phyloP scores from a whole-genome alignment of 1,139 yeast genomes.

The Pneumocystis murina region DNA sequence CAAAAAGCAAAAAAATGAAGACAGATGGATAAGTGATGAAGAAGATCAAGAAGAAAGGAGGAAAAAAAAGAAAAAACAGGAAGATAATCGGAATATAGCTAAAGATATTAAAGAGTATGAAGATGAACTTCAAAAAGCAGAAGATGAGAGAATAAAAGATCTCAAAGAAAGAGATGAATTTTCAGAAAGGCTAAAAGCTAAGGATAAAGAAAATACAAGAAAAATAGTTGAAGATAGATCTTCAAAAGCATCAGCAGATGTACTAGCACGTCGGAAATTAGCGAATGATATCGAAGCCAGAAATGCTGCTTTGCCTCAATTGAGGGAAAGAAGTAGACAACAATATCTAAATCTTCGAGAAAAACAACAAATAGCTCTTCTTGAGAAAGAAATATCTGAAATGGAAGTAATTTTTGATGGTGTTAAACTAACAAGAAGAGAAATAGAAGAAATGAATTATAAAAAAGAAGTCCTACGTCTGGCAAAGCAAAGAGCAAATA shows the following conservation, averaged over 20 bases:
- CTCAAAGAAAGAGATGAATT: conserved; percentile 22
- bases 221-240: conserved; percentile 11
- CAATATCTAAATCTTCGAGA: conserved; percentile 36
- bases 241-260: conserved; percentile 7
- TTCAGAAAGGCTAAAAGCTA: conserved; percentile 19
- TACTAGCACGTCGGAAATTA: conserved; percentile 13
- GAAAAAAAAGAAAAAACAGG: not conserved
- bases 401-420: conserved; percentile 31
- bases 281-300: conserved; percentile 18
- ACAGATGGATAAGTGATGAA: conserved; percentile 10
- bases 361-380: conserved; percentile 29
- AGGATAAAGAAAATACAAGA: conserved; percentile 15
- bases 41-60: conserved; percentile 8
- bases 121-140: conserved; percentile 3
- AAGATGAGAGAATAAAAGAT: conserved; percentile 17
- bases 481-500: conserved; percentile 29
- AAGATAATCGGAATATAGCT: conserved; percentile 2
- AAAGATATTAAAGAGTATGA: conserved; percentile 8
- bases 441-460: conserved; percentile 37
- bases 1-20: conserved; percentile 8
- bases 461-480: conserved; percentile 35
- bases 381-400: conserved; percentile 36
- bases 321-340: conserved; percentile 36
- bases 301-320: conserved; percentile 20
- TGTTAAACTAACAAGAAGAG: conserved; percentile 35